Evolutionary conservation across 768 basidiomycete genomes (phyloP), one percentile per base, ranked within the genome.

Genomic region (Collybia nuda): DNA sequence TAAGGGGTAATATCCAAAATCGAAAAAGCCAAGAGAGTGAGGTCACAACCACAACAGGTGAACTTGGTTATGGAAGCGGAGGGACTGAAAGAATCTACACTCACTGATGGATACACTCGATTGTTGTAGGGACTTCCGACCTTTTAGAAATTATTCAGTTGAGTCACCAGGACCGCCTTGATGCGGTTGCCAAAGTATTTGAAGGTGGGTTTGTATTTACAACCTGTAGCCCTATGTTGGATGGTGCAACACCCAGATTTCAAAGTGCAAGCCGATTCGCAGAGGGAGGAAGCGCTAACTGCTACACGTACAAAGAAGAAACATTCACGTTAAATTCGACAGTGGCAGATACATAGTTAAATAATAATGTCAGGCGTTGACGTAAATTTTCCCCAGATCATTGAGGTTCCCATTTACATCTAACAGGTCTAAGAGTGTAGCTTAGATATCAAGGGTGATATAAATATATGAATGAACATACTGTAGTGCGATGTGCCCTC

Each of bases 401-500:
- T 60, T 62, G 8, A 61, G 53, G 18, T 58, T 56, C 6, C 61
- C 61, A 18, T 54, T 56, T 17, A 45, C 55, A 40, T 62, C 57
- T 17, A 62, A 48, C 15, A 62, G 55, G 42, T 51, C 61, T 61
- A 38, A 9, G 22, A n/a, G 22, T 18, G 49, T 2, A 2, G 12
- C 7, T 11, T 26, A 42, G 17, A 23, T 40, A 9, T 8, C 17
- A 18, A 29, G 18, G 22, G 18, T 12, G 6, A n/a, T 45, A 28
- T 19, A 7, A 5, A 15, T 21, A 29, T 12, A 15, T 17, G 1
- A 49, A 14, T 14, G 6, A 37, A 32, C 56, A 44, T 48, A 63
- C 62, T 61, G 50, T 63, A 61, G 40, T 61, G 53, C 19, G 57
- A 56, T 19, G 24, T 54, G 24, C 44, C 43, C 17, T 63, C 60